Percentiles rank a stretch among this genome's conserved stretches.
These are phyloP conservation scores for Triglochin maritima DNA, from an alignment of 106 monocot species.

Conservation along the genomic window DNA sequence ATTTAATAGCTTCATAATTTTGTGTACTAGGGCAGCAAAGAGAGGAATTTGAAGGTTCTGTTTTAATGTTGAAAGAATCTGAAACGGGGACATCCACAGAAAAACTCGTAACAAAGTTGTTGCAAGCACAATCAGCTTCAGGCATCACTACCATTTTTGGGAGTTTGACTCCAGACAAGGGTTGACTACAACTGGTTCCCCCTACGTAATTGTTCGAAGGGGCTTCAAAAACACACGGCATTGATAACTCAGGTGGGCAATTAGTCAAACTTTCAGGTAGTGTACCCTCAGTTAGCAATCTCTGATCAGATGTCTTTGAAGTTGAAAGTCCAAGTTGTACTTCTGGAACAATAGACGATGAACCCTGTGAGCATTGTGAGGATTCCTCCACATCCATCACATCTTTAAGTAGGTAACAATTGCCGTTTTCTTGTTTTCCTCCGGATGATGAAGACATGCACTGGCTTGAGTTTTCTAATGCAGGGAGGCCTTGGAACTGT, in stretches of 20 bases:
- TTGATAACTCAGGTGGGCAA: slow-evolving; percentile 8
- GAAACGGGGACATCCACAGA: slow-evolving; percentile 2
- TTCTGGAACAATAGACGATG: slow-evolving; percentile 13
- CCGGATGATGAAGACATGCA: slow-evolving; percentile 12
- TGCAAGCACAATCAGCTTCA: slow-evolving; percentile 8
- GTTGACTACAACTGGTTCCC: too few relatives aligned
- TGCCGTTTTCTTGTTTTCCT: slow-evolving; percentile 18
- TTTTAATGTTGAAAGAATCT: slow-evolving; percentile 4
- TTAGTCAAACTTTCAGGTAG: slow-evolving; percentile 9
- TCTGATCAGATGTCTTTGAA: slow-evolving; percentile 10
- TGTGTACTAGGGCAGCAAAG: slow-evolving; percentile 10
- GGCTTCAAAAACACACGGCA: slow-evolving; percentile 10
- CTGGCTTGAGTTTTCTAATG: slow-evolving; percentile 15
- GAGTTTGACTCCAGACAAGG: too few relatives aligned
- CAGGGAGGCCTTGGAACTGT: slow-evolving; percentile 39
- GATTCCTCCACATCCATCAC: slow-evolving; percentile 31
- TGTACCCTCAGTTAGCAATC: slow-evolving; percentile 9
- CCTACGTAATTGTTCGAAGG: too few relatives aligned
- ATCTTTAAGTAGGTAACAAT: slow-evolving; percentile 24
- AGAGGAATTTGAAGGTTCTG: slow-evolving; percentile 11
- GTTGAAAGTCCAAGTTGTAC: not conserved
- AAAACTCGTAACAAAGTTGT: slow-evolving; percentile 2
- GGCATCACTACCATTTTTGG: not conserved
- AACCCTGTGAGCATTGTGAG: slow-evolving; percentile 49
- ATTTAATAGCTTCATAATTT: slow-evolving; percentile 12